Evolutionary conservation across 2,329 filamentous ascomycete species (phyloP), one percentile per base, ranked within the genome.

Genomic region (Arthroderma sp.): DNA sequence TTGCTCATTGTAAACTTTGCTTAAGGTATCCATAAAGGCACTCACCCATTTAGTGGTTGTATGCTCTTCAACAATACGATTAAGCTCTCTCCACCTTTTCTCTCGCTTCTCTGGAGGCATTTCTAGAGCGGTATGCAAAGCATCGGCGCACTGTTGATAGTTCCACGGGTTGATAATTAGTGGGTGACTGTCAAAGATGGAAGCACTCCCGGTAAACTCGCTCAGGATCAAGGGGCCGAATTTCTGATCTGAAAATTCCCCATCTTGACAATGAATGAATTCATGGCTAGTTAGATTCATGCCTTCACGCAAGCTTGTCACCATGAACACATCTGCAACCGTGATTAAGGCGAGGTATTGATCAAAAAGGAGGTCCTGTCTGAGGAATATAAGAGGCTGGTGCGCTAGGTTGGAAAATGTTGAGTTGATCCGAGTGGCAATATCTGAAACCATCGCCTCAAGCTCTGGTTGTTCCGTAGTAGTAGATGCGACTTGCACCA

Each of bases 271-370:
- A 53, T 85, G 85, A 31, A 95, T 75, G 57, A 87, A 96, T 61
- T 96, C 89, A 60, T 96, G 91, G 4, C 84, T 88, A 0, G 89
- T 95, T 45, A 96, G 66, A 60, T 95, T 96, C 91, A 96, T 96
- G 50, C 89, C 89, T 61, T 96, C 89, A 43, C 91, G 85, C 55
- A 96, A 79, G 59, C 86, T 93, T 2, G 89, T 93, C 57, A 96
- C 91, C 77, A 95, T 91, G 41, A 96, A 70, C 2, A 83, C 84
- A 65, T 96, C 88, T 1, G 89, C 91, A 43, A 93, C 81, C 3
- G 85, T 86, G 39, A 95, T 73, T 5, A 96, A 71, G 1, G 88
- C 89, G n/a, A 96, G 74, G 56, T 95, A 96, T 59, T 95, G 88
- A 0, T 84, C 73, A 58, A 94, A 94, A 47, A 85, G 81, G 48